phyloP scores from a whole-genome alignment of 2,329 filamentous ascomycete species.

The Aspergillus piperis region DNA sequence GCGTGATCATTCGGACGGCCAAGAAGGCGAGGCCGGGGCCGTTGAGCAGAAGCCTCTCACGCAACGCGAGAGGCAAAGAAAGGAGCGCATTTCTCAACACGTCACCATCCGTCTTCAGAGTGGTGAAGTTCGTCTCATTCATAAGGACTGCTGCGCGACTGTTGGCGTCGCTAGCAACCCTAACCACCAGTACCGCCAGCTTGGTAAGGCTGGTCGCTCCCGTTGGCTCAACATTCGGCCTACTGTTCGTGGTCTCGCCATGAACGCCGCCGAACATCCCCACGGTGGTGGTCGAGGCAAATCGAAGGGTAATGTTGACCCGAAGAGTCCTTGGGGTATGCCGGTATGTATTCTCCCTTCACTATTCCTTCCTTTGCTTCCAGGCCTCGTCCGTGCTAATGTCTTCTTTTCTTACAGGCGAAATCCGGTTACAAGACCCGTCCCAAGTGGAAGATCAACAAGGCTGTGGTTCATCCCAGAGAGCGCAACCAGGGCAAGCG shows the following conservation, averaged over 20 bases:
- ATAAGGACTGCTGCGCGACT: conserved; percentile 90
- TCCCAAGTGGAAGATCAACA: conserved; percentile 85
- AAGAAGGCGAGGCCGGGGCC: conserved; percentile 33
- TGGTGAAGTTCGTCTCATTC: conserved; percentile 86
- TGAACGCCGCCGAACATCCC: conserved; percentile 98
- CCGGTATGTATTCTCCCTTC: conserved; percentile 65
- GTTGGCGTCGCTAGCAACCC: conserved; percentile 93
- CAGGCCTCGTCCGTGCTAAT: conserved; percentile 18
- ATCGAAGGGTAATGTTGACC: conserved; percentile 95
- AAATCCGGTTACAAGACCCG: conserved; percentile 80
- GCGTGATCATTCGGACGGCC: conserved; percentile 53
- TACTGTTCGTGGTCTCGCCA: conserved; percentile 94
- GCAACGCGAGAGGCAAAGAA: conserved; percentile 41
- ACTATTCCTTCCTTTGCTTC: conserved; percentile 9
- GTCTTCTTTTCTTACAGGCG: conserved; percentile 38
- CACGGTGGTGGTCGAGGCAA: conserved; percentile 99
- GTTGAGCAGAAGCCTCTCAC: conserved; percentile 38
- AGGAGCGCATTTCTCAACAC: conserved; percentile 68
- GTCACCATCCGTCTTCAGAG: conserved; percentile 87
- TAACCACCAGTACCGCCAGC: conserved; percentile 82
- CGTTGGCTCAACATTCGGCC: conserved; percentile 93
- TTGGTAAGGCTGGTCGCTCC: conserved; percentile 92
- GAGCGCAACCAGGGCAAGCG: conserved; percentile 90
- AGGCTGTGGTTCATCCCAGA: conserved; percentile 81
- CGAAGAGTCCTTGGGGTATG: conserved; percentile 93